Base-by-base conservation (phyloP, 1,284 basidiomycete species). In the Ustilago trichophora region DNA sequence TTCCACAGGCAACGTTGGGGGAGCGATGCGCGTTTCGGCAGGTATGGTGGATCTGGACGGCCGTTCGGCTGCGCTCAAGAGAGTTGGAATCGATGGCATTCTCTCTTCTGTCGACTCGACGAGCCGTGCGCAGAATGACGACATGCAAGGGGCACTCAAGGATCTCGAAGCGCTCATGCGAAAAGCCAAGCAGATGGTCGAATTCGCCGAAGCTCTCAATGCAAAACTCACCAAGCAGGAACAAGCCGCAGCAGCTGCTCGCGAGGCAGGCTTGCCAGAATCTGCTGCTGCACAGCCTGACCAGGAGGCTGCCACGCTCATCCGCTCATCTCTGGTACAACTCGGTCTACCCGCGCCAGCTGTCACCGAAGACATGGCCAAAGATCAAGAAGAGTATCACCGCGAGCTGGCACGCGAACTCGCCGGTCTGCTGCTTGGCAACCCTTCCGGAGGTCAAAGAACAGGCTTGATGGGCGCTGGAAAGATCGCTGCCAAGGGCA, bases 91-190 rank as follows among this genome's bases (percentile, higher is more conserved):
- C 36, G 63, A 67, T 40, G 64, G 64, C 26, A 70, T 67, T 18
- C 46, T 74, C 3, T 48, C 55, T 3, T 42, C 48, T 0, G 57
- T 59, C 40, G 54, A 69, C 35, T 49, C 63, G 22, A 60, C 54
- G 12, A 47, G 88, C 89, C 80, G 85, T 86, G 18, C 87, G 87
- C n/a, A 87, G 88, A 4, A 86, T 45, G 86, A 86, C 7, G 85
- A 88, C 65, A 88, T 98, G 85, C 86, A 87, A 40, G 87, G 88
- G 70, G 91, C 93, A 0, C 86, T 98, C 44, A 86, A 88, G 70
- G 95, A 98, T 77, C 86, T 98, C 21, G 92, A 98, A 77, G 90
- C 91, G 1, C 85, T 98, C 36, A 94, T 92, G 90, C 85, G 90
- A 45, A 91, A 93, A 80, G 93, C 94, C 0, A 90, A 89, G 71